A percentile compares a stretch with the other conserved stretches of the same genome.
phyloP scores from a whole-genome alignment of 441 rosid genomes.

The Erodium chrysanthum region DNA sequence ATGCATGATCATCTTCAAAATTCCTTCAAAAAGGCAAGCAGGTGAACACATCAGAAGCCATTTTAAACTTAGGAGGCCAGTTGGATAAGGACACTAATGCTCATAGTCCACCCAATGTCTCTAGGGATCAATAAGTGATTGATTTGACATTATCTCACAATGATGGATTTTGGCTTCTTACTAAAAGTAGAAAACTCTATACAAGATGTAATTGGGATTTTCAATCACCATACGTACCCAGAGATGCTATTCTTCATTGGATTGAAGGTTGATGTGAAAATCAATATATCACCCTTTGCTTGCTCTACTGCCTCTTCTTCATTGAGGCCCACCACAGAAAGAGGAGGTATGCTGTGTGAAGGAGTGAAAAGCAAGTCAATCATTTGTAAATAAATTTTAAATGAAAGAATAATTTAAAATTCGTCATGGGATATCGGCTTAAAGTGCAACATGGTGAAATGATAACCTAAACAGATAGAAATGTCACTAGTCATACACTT shows the following conservation, averaged over 20 bases:
- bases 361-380: constrained; percentile 11
- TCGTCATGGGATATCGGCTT: neutral
- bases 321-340: constrained; percentile 77
- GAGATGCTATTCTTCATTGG: constrained; percentile 95
- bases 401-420: neutral
- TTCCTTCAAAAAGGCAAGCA: neutral
- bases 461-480: neutral
- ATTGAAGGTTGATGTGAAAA: constrained; percentile 85
- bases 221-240: constrained; percentile 44
- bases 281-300: constrained; percentile 62
- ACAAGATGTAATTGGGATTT: too few relatives aligned
- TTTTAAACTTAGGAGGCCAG: neutral
- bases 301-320: constrained; percentile 89
- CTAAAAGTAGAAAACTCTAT: neutral
- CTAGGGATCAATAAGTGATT: neutral
- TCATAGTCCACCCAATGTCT: neutral
- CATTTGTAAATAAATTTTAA: neutral
- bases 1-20: neutral
- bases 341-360: constrained; percentile 72
- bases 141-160: neutral
- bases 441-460: neutral
- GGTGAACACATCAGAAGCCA: neutral
- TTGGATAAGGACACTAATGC: neutral
- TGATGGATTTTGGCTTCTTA: neutral
- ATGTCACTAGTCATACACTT: neutral